Percentiles rank a stretch among this genome's conserved stretches.
These are phyloP conservation scores for Penicillium soppii DNA, from an alignment of 495 filamentous ascomycete genomes.

Conservation along the genomic window DNA sequence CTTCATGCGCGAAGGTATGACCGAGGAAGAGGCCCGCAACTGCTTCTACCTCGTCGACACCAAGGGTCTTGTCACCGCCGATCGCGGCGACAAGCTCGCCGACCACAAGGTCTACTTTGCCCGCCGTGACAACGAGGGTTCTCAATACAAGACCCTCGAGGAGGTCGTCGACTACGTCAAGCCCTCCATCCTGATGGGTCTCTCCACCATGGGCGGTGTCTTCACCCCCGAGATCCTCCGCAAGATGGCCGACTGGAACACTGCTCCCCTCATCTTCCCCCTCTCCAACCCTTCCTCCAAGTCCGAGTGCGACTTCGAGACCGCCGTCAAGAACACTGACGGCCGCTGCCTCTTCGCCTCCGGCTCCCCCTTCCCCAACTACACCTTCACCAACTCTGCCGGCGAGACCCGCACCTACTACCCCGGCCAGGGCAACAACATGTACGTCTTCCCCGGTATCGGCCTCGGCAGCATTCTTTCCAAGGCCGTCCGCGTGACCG, in stretches of 20 bases:
- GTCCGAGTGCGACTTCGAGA: slow-evolving; percentile 95
- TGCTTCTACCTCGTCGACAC: slow-evolving; percentile 99
- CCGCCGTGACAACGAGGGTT: slow-evolving; percentile 84
- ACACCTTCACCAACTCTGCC: slow-evolving; percentile 56
- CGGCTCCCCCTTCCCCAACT: slow-evolving; percentile 86
- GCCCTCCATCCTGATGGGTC: slow-evolving; percentile 90
- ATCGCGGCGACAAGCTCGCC: slow-evolving; percentile 90
- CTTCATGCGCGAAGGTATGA: slow-evolving; percentile 89
- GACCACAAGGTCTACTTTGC: slow-evolving; percentile 99
- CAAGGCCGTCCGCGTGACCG: slow-evolving; percentile 84
- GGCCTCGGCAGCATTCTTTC: slow-evolving; percentile 91
- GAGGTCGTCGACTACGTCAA: slow-evolving; percentile 91
- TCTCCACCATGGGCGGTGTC: slow-evolving; percentile 90
- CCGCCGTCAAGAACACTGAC: slow-evolving; percentile 84
- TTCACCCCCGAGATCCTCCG: slow-evolving; percentile 87
- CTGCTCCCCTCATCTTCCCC: slow-evolving; percentile 86
- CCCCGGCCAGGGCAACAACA: slow-evolving; percentile 91
- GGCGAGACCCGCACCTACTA: slow-evolving; percentile 68
- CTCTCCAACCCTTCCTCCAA: slow-evolving; percentile 93
- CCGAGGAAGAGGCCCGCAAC: slow-evolving; percentile 82
- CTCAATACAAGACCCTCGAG: slow-evolving; percentile 85
- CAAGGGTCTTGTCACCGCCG: slow-evolving; percentile 89
- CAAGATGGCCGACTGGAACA: slow-evolving; percentile 80
- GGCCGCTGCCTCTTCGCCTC: slow-evolving; percentile 91
- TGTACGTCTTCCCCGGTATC: slow-evolving; percentile 97